Evolutionary conservation across 75 land plant species (phyloP).

Genomic region (Pinus tabuliformis): DNA sequence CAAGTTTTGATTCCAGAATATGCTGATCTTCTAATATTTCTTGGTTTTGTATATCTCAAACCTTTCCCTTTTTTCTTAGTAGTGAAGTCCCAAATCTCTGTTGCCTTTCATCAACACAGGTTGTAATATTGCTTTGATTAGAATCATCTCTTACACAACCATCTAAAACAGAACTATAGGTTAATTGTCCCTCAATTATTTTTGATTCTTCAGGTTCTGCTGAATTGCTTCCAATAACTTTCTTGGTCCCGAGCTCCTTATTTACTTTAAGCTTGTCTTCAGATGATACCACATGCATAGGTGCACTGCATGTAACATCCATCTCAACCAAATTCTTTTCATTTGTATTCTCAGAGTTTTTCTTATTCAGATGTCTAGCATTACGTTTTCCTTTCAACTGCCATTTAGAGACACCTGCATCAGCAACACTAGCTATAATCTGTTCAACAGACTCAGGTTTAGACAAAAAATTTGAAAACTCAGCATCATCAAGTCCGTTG

Average conservation of each 20-base stretch:
- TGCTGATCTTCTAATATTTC: conserved; percentile 4
- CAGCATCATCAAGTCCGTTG: background rate
- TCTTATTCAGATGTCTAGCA: conserved; percentile 36
- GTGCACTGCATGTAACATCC: conserved; percentile 14
- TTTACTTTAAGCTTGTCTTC: conserved; percentile 6
- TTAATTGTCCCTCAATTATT: background rate
- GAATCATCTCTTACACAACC: background rate
- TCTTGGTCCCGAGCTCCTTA: background rate
- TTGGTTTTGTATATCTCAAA: background rate
- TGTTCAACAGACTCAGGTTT: background rate
- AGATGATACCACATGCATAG: background rate
- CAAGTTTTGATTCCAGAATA: conserved; percentile 10
- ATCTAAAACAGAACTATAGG: background rate
- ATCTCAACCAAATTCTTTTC: background rate
- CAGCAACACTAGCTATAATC: conserved; percentile 9
- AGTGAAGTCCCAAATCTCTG: background rate
- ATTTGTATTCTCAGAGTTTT: conserved; percentile 18
- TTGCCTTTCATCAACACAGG: conserved; percentile 6
- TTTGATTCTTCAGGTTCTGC: conserved; percentile 3
- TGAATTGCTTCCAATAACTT: background rate
- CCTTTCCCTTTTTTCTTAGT: conserved; percentile 3
- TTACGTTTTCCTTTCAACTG: conserved; percentile 72
- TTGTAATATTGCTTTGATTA: background rate
- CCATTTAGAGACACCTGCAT: conserved; percentile 62
- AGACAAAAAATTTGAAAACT: background rate